Base-by-base conservation (phyloP, 2,329 filamentous ascomycete genomes). In the Ceratocystis destructans region DNA sequence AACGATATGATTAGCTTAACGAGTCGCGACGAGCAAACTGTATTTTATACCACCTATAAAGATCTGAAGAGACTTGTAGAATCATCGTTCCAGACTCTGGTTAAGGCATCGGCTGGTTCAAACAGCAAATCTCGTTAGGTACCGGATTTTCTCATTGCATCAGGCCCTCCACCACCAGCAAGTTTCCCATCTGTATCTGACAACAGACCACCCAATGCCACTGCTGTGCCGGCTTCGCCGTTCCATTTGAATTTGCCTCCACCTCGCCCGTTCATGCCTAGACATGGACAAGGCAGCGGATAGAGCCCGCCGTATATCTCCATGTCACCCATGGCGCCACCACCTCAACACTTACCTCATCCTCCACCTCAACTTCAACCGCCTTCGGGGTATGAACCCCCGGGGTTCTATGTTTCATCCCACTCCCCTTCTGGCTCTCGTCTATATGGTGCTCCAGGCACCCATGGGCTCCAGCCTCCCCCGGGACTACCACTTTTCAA, bases 11-110 rank as follows among this genome's bases (percentile, higher is more conserved):
- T 99, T 62, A 87, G 87, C 70, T 78, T 99, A 64, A 87, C 91
- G 28, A 96, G 89, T 74, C 84, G 93, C 66, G 93, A 99, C 75
- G 90, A 96, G 73, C 89, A 96, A 75, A 94, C 87, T 65, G 86
- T 88, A 69, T 88, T 97, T 72, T 82, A 96, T 66, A 86, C 96
- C 68, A 93, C 85, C 70, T 99, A 95, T 75, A 89, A 90, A 74
- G 94, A 97, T 75, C 76, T 99, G 69, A 95, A 84, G 76, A 84
- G 85, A 74, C 82, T 84, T 73, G 75, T 85, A 61, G 76, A 77
- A 50, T 78, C 77, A 64, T 79, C 83, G 2, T 87, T 86, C 70
- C 78, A 78, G 44, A 84, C 87, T 65, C 77, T 87, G 64, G 75
- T 79, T 64, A 84, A 83, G 73, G 75, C 68, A 22, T 66, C 69